phyloP scores from a whole-genome alignment of 148 eudicot species.

The Tetragonia tetragonoides region DNA sequence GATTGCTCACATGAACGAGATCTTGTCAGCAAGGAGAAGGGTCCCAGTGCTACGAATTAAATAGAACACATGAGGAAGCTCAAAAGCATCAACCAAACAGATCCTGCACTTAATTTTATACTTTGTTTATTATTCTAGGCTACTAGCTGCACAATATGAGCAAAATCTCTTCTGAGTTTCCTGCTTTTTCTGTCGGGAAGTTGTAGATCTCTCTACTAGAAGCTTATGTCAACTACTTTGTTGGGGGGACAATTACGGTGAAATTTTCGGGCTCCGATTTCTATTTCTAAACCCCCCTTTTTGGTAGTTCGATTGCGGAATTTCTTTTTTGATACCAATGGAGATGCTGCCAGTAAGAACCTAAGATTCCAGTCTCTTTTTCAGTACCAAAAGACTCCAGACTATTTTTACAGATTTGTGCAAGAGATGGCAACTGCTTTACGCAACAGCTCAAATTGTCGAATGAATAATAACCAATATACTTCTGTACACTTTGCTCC shows the following conservation, averaged over 20 bases:
- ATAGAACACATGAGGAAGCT: conserved; percentile 12
- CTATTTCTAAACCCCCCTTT: too few relatives aligned
- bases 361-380: background rate
- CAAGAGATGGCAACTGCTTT: background rate
- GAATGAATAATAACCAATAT: background rate
- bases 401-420: background rate
- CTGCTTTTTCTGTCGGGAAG: background rate
- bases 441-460: background rate
- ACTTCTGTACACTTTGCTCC: too few relatives aligned
- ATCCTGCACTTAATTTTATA: background rate
- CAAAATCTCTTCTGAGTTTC: background rate
- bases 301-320: too few relatives aligned
- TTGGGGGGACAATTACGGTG: too few relatives aligned
- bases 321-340: background rate
- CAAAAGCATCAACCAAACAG: background rate
- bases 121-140: background rate
- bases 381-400: too few relatives aligned
- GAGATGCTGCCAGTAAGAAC: background rate
- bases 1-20: conserved; percentile 64
- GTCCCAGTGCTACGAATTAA: conserved; percentile 54
- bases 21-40: conserved; percentile 45
- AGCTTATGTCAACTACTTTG: background rate
- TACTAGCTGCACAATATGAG: background rate
- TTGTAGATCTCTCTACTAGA: background rate
- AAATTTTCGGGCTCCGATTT: too few relatives aligned